Conservation (phyloP, 1,284 basidiomycete species). For the Mrakiaceae sp. region DNA sequence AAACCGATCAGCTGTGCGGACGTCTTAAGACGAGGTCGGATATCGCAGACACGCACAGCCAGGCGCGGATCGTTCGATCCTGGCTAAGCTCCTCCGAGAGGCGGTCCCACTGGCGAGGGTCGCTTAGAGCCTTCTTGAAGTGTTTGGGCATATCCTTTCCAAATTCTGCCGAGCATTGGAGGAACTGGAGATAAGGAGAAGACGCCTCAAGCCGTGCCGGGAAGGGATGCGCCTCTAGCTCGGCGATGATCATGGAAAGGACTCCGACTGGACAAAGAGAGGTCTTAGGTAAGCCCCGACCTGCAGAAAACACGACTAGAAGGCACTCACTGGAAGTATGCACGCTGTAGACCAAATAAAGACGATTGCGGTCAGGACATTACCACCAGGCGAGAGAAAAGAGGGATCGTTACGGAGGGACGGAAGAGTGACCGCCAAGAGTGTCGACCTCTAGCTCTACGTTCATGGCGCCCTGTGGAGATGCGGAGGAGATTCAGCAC, state of each 20-base stretch:
- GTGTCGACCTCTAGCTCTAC: constrained; percentile 21
- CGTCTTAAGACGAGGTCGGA: constrained; percentile 23
- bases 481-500: too few species aligned
- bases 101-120: constrained; percentile 33
- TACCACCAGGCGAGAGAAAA: constrained; percentile 21
- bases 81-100: constrained; percentile 30
- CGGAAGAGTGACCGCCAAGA: constrained; percentile 19
- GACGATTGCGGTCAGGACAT: too few species aligned
- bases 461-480: constrained; percentile 20
- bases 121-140: constrained; percentile 27
- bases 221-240: constrained; percentile 32
- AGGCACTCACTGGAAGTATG: too few species aligned
- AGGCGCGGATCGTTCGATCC: constrained; percentile 24
- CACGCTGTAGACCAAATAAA: too few species aligned
- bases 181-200: constrained; percentile 37
- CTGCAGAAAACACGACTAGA: constrained; percentile 20
- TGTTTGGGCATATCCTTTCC: constrained; percentile 33
- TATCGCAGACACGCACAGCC: constrained; percentile 22
- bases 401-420: not conserved
- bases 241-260: constrained; percentile 30
- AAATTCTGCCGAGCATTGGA: constrained; percentile 39
- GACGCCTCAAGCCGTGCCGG: constrained; percentile 25
- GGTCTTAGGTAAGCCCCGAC: constrained; percentile 30
- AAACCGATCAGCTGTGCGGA: not conserved
- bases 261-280: constrained; percentile 31